A percentile compares a stretch with the other conserved stretches of the same genome.
Conservation (phyloP, 2,329 filamentous ascomycete species). For the Colletotrichum sp. region DNA sequence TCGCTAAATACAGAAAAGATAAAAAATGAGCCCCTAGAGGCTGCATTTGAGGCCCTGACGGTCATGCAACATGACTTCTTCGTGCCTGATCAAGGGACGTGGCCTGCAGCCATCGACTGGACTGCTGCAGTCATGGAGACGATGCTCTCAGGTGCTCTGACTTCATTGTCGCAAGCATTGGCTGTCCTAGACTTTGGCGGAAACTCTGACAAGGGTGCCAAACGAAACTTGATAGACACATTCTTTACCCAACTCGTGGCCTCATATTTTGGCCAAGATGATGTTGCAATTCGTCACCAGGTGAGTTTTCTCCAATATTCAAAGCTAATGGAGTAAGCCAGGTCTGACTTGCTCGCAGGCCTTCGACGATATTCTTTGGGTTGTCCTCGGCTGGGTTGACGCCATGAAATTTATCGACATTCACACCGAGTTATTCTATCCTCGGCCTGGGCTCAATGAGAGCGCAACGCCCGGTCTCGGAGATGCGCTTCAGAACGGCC, state of each 20-base stretch:
- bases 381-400: slow-evolving; percentile 90
- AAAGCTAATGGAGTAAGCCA: not conserved
- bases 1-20: not conserved
- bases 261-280: slow-evolving; percentile 88
- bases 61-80: slow-evolving; percentile 84
- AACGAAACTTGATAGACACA: slow-evolving; percentile 81
- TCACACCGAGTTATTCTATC: slow-evolving; percentile 71
- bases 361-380: slow-evolving; percentile 95
- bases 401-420: slow-evolving; percentile 75
- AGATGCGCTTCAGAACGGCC: slow-evolving; percentile 42
- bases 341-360: slow-evolving; percentile 56
- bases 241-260: slow-evolving; percentile 79
- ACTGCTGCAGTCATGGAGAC: slow-evolving; percentile 86
- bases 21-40: slow-evolving; percentile 40
- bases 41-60: slow-evolving; percentile 68
- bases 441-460: slow-evolving; percentile 26
- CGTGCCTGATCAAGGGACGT: slow-evolving; percentile 76
- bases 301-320: slow-evolving; percentile 26
- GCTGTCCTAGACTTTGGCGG: slow-evolving; percentile 37
- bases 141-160: slow-evolving; percentile 75
- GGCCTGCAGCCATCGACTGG: slow-evolving; percentile 91
- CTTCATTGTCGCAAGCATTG: slow-evolving; percentile 70
- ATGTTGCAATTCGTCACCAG: slow-evolving; percentile 71
- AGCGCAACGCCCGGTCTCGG: slow-evolving; percentile 23
- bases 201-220: slow-evolving; percentile 48